Conservation (phyloP, 1,284 basidiomycete species). For the Fomitopsis palustris region DNA sequence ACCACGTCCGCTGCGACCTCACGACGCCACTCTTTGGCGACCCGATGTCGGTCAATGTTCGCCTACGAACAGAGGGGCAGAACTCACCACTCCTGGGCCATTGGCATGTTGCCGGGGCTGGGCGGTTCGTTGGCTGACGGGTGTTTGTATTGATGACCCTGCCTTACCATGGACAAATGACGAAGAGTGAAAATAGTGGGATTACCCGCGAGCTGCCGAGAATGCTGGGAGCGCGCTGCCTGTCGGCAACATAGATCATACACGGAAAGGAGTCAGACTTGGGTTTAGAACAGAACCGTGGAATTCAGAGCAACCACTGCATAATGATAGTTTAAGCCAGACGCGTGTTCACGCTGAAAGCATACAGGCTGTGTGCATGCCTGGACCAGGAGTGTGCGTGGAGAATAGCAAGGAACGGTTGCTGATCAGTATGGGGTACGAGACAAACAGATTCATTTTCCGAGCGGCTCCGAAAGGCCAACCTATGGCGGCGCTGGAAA, state of each 20-base stretch:
- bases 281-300: neutral
- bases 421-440: neutral
- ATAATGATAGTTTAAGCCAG: neutral
- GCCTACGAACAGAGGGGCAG: too few relatives aligned
- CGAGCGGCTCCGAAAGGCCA: conserved; percentile 1
- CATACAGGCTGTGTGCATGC: too few relatives aligned
- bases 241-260: neutral
- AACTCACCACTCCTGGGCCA: too few relatives aligned
- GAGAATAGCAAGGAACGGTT: neutral
- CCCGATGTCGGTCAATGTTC: too few relatives aligned
- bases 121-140: too few relatives aligned
- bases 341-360: too few relatives aligned
- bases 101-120: too few relatives aligned
- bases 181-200: neutral
- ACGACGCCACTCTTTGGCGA: too few relatives aligned
- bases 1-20: too few relatives aligned
- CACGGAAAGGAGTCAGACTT: neutral
- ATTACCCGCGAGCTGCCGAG: neutral
- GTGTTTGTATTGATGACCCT: neutral
- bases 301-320: neutral
- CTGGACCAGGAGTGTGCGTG: neutral
- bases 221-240: neutral
- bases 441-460: neutral
- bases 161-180: neutral
- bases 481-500: conserved; percentile 1